phyloP scores from a whole-genome alignment of 305 asterid species.

The Solanum hybrid region DNA sequence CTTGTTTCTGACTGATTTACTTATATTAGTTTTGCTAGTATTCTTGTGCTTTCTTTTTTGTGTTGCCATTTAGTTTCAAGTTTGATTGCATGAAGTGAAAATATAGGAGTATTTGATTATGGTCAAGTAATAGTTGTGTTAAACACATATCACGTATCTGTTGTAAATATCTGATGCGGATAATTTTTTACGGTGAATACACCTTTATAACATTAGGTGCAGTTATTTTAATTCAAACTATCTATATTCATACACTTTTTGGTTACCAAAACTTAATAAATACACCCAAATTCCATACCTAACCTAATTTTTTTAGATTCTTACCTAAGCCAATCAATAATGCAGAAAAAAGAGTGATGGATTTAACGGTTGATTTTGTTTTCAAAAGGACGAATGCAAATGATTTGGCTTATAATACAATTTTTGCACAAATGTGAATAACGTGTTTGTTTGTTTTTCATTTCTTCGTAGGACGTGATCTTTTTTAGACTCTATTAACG shows the following conservation, averaged over 20 bases:
- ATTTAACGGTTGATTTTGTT: background rate
- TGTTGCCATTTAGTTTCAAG: background rate
- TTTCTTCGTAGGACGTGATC: background rate
- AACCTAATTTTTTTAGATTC: background rate
- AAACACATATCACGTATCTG: background rate
- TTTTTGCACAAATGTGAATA: background rate
- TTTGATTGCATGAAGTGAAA: background rate
- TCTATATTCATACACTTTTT: background rate
- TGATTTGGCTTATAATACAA: background rate
- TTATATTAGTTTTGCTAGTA: background rate
- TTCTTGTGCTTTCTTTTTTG: background rate
- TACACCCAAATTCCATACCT: background rate
- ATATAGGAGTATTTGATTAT: background rate
- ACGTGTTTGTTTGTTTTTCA: background rate
- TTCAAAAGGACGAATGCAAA: background rate
- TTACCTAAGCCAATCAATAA: background rate
- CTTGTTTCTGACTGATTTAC: background rate
- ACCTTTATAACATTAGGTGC: background rate
- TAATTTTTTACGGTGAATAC: background rate
- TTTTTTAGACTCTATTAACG: background rate
- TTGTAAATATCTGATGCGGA: too few relatives aligned
- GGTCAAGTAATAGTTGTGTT: background rate
- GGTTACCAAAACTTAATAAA: background rate
- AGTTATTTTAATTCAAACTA: background rate
- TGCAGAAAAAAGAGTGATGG: background rate